These are phyloP conservation scores for Spiraea crenata DNA, from an alignment of 331 rosid genomes.

Conservation along the genomic window DNA sequence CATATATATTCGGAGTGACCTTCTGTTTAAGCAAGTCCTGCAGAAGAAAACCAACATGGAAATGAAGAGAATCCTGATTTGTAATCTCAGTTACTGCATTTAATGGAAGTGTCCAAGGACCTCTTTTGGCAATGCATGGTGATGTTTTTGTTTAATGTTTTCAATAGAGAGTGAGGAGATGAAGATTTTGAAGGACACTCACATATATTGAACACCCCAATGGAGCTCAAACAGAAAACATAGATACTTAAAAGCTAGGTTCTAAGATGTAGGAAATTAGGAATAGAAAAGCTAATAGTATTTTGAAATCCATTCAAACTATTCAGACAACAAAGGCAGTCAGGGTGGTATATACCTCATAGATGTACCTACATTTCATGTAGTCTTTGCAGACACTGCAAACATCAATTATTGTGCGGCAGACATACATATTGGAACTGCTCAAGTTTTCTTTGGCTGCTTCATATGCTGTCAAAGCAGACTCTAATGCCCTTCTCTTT, in stretches of 20 bases:
- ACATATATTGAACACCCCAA: neutral
- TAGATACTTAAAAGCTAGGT: neutral
- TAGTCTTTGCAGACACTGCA: slow-evolving; percentile 78
- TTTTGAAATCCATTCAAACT: neutral
- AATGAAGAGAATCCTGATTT: slow-evolving; percentile 9
- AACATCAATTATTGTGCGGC: slow-evolving; percentile 74
- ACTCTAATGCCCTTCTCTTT: slow-evolving; percentile 59
- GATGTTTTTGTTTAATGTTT: neutral
- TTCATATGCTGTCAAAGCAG: slow-evolving; percentile 74
- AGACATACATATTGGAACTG: slow-evolving; percentile 68
- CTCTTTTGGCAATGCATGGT: neutral
- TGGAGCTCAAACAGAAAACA: neutral
- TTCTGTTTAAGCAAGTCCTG: slow-evolving; percentile 84
- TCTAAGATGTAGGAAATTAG: neutral
- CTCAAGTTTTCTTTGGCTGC: slow-evolving; percentile 49
- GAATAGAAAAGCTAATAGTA: neutral
- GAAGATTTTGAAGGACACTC: neutral
- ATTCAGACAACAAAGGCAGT: slow-evolving; percentile 18
- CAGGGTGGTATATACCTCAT: slow-evolving; percentile 58
- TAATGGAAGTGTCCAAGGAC: neutral
- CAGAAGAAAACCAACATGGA: slow-evolving; percentile 23
- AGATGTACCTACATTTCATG: slow-evolving; percentile 82
- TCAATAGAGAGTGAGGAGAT: neutral
- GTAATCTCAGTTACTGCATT: slow-evolving; percentile 3
- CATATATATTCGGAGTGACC: slow-evolving; percentile 77